A percentile compares a stretch with the other conserved stretches of the same genome.
These are phyloP conservation scores for Marasmius tenuissimus DNA, from an alignment of 1,284 basidiomycete genomes.

Conservation along the genomic window DNA sequence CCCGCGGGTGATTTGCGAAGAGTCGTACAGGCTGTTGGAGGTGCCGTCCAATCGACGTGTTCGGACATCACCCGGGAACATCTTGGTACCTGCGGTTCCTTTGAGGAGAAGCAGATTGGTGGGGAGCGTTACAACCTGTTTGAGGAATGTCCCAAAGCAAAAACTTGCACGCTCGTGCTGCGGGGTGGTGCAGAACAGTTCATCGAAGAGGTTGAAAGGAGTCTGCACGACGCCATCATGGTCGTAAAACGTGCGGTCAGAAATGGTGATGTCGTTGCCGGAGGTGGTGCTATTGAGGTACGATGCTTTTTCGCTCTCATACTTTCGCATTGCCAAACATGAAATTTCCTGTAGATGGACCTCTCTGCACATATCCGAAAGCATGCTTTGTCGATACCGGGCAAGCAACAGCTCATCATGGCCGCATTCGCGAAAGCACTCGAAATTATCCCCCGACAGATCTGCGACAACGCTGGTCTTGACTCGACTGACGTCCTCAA, in stretches of 20 bases:
- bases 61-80: conserved; percentile 91
- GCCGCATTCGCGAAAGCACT: conserved; percentile 96
- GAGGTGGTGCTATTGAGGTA: conserved; percentile 96
- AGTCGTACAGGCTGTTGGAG: conserved; percentile 95
- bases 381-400: conserved; percentile 90
- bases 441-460: conserved; percentile 97
- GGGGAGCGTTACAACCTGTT: conserved; percentile 98
- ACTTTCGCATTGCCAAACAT: conserved; percentile 5
- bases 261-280: conserved; percentile 95
- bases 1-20: conserved; percentile 89
- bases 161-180: conserved; percentile 95
- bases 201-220: conserved; percentile 97
- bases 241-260: conserved; percentile 97
- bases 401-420: conserved; percentile 95
- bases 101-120: conserved; percentile 96
- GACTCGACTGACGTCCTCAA: conserved; percentile 98
- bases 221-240: conserved; percentile 99
- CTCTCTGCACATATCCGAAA: conserved; percentile 91
- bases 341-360: conserved; percentile 70
- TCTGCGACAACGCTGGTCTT: conserved; percentile 97
- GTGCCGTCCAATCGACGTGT: conserved; percentile 93
- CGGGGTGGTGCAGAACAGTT: conserved; percentile 99
- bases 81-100: conserved; percentile 88
- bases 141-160: conserved; percentile 91
- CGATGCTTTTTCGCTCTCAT: conserved; percentile 19